Evolutionary conservation across 2,329 filamentous ascomycete genomes (phyloP), one percentile per base, ranked within the genome.

Genomic region (Aspergillus luchuensis): DNA sequence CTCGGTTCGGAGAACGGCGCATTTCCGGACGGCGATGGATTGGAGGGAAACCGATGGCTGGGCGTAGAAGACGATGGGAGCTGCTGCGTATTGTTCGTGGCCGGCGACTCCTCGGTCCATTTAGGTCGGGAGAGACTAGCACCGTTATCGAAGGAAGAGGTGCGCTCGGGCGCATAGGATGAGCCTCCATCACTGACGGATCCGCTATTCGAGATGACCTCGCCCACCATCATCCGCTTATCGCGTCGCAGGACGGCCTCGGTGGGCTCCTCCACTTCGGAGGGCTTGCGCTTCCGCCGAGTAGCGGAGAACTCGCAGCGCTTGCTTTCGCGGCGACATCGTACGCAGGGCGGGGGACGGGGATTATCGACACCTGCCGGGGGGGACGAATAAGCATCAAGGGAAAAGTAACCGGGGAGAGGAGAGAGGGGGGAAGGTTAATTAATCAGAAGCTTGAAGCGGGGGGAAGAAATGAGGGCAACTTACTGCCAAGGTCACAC

Each of bases 251-350:
- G 71, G 15, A 74, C 69, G 30, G 71, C 71, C 23, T 81, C 78
- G 25, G 74, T 69, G 36, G 80, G 79, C 30, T 78, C 78, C 8
- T 81, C 80, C 10, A 65, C 65, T 39, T 73, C 82, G 25, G 80
- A 86, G 51, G 84, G 84, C 83, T 95, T 96, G 74, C 92, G 87
- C 87, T 98, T 98, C 73, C 95, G 88, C 54, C 95, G 86, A 33
- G 93, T 98, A 19, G 92, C 91, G 64, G 92, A 96, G 82, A 99
- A 99, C 84, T 90, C 96, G 81, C 95, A 99, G 71, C 97, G 90
- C 77, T 98, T 98, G 80, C 89, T 92, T 81, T 99, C 95, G 67
- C 95, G 89, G 56, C 92, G 89, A 76, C 95, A 99, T 72, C 95
- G 88, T 61, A 94, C 91, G 76, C 95, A 99, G 2, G 95, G 95